phyloP scores from a whole-genome alignment of 192 early-diverging fungal species.

The Dissophora globulifera region DNA sequence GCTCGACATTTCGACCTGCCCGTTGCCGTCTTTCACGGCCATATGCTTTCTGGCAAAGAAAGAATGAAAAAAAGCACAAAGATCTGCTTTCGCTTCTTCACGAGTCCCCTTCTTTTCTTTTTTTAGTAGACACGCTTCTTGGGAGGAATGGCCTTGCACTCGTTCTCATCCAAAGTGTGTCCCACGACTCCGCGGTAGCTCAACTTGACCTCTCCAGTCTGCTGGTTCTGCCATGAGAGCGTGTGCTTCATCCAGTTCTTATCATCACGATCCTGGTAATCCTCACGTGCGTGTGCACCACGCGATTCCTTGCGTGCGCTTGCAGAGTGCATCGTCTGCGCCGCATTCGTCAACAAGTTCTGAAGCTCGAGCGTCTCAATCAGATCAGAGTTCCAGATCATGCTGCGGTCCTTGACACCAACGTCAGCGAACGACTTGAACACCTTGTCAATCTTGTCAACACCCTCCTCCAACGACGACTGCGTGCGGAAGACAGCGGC shows the following conservation, averaged over 20 bases:
- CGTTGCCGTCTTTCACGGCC: too few relatives aligned
- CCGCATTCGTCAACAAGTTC: slow-evolving; percentile 95
- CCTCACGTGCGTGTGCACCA: slow-evolving; percentile 98
- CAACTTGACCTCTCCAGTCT: slow-evolving; percentile 79
- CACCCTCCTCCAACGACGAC: slow-evolving; percentile 87
- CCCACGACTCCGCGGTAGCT: slow-evolving; percentile 85
- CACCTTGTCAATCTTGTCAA: slow-evolving; percentile 86
- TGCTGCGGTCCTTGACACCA: slow-evolving; percentile 87
- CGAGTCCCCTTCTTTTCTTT: not conserved
- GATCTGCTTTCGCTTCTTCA: not conserved
- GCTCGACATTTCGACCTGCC: too few relatives aligned
- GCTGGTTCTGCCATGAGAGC: slow-evolving; percentile 90
- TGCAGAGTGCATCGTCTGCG: slow-evolving; percentile 93
- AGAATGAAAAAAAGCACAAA: slow-evolving; percentile 1
- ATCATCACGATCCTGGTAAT: slow-evolving; percentile 91
- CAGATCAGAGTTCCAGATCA: slow-evolving; percentile 99
- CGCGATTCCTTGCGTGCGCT: slow-evolving; percentile 96
- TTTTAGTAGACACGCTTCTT: slow-evolving; percentile 56
- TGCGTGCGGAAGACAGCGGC: slow-evolving; percentile 98
- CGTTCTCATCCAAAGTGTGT: slow-evolving; percentile 90
- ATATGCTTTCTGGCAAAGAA: too few relatives aligned
- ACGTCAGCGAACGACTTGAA: slow-evolving; percentile 83
- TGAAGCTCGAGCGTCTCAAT: slow-evolving; percentile 97
- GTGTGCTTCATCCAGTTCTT: slow-evolving; percentile 99
- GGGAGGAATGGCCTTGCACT: slow-evolving; percentile 86